Evolutionary conservation across 495 filamentous ascomycete species (phyloP).

Genomic region (Arthonia radiata): DNA sequence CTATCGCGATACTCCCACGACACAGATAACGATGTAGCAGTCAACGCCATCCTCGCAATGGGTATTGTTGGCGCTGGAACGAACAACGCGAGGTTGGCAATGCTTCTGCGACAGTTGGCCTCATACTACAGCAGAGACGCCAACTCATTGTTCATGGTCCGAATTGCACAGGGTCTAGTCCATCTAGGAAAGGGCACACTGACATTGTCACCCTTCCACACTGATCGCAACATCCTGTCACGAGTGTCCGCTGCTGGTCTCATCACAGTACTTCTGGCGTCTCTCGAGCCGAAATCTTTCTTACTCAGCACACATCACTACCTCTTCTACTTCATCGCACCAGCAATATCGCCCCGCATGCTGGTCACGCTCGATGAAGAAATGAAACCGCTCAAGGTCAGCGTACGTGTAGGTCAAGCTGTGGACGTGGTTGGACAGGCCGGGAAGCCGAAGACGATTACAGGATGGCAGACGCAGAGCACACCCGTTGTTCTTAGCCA

Average conservation of each 20-base stretch:
- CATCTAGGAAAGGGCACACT: conserved; percentile 99
- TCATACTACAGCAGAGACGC: conserved; percentile 96
- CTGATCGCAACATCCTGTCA: conserved; percentile 83
- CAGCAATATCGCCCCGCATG: conserved; percentile 93
- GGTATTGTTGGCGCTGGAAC: conserved; percentile 89
- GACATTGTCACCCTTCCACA: conserved; percentile 91
- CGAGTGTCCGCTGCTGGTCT: conserved; percentile 75
- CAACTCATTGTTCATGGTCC: conserved; percentile 93
- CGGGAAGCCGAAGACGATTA: conserved; percentile 93
- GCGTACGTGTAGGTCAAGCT: conserved; percentile 89
- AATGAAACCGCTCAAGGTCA: conserved; percentile 78
- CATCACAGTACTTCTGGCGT: conserved; percentile 65
- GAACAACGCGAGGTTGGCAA: conserved; percentile 90
- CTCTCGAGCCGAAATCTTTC: conserved; percentile 91
- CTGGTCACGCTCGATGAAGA: conserved; percentile 89
- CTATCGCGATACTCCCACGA: conserved; percentile 96
- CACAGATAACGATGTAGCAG: conserved; percentile 93
- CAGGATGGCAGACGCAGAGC: conserved; percentile 97
- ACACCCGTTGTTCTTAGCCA: conserved; percentile 82
- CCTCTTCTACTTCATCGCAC: conserved; percentile 88
- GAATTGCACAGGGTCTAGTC: conserved; percentile 87
- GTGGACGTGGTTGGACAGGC: conserved; percentile 97
- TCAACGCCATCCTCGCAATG: conserved; percentile 99
- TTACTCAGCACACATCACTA: conserved; percentile 76
- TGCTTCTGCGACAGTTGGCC: conserved; percentile 79